Evolutionary conservation across 352 stramenopile genomes (phyloP), one percentile per base, ranked within the genome.

Genomic region (Globisporangium orthogonon): DNA sequence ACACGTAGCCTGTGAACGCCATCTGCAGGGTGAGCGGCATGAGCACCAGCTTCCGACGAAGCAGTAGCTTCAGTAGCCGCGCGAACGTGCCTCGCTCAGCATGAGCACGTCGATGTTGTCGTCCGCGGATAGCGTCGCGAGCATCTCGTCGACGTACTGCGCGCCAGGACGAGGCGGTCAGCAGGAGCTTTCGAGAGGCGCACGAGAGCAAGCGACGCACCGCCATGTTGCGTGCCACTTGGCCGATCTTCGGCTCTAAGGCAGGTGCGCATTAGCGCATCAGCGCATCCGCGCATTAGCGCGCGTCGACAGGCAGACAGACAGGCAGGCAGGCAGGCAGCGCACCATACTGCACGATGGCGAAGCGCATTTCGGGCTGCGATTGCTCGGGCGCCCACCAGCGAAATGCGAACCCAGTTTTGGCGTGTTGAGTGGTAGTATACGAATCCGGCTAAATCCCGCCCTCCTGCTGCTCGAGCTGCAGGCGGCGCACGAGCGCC

Each of bases 1-100:
- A 91, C 30, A 90, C 82, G 64, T 94, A 92, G 17, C 84, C 84
- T 11, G 84, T 91, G 52, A 94, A 87, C 47, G 71, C 76, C 80
- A 92, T 92, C 82, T 94, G 29, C 14, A 29, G 46, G 7, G 35
- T 37, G 23, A 23, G 23, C 23, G 23, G 23, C 23, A 23, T 23
- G 23, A 23, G 23, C 23, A 23, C 23, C 23, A 23, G 23, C 23
- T 23, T 23, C 23, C 23, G 33, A 11, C 33, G 37, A 1, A 17
- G 11, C 37, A 17, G 2, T 4, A 13, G 7, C 31, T 33, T 13
- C 11, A 37, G n/a, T 13, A 9, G 13, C 9, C 9, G 23, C n/a
- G 3, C 9, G 28, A 15, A 33, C 33, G 17, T 60, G 91, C 83
- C 74, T 94, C 84, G 0, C 80, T 81, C 51, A 94, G 60, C 78